Percentiles rank a stretch among this genome's conserved stretches.
phyloP scores from a whole-genome alignment of 371 early-diverging fungal species.

The Mortierella sp. region DNA sequence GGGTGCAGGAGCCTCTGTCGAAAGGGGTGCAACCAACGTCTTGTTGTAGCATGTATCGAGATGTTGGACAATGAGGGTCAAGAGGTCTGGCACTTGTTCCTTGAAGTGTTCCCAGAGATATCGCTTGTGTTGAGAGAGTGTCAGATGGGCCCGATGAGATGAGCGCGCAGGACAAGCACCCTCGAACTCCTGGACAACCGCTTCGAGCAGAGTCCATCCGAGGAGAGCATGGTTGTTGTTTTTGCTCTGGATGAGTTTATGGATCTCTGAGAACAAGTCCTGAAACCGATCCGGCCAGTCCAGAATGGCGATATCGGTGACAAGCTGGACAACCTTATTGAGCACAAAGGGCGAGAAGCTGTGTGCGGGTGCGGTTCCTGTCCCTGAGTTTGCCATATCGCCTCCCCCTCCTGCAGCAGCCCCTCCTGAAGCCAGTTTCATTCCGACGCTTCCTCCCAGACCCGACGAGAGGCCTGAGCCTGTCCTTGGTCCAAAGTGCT shows the following conservation, averaged over 20 bases:
- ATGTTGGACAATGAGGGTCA: slow-evolving; percentile 44
- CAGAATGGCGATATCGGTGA: slow-evolving; percentile 46
- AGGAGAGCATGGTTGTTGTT: slow-evolving; percentile 34
- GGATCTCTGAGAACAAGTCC: slow-evolving; percentile 53
- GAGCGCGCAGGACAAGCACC: slow-evolving; percentile 41
- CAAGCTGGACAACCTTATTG: slow-evolving; percentile 49
- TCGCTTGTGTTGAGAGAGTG: slow-evolving; percentile 34
- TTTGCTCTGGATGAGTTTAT: slow-evolving; percentile 41
- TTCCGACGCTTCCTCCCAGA: slow-evolving; percentile 1
- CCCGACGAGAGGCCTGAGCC: slow-evolving; percentile 8
- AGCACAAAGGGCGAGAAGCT: slow-evolving; percentile 43
- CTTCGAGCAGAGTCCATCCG: slow-evolving; percentile 53
- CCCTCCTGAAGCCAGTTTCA: slow-evolving; percentile 17
- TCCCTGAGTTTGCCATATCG: neutral
- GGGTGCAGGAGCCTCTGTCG: slow-evolving; percentile 53
- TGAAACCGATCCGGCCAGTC: slow-evolving; percentile 55
- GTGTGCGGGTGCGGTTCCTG: neutral
- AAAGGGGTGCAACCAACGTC: slow-evolving; percentile 42
- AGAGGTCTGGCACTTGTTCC: slow-evolving; percentile 36
- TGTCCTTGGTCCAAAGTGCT: slow-evolving; percentile 34
- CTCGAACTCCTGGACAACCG: slow-evolving; percentile 43
- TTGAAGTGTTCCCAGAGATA: slow-evolving; percentile 52
- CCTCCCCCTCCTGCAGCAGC: neutral
- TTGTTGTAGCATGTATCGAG: slow-evolving; percentile 47
- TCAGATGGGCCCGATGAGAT: slow-evolving; percentile 31